These are phyloP conservation scores for Lecanicillium sp. DNA, from an alignment of 2,329 filamentous ascomycete genomes.

Conservation along the genomic window DNA sequence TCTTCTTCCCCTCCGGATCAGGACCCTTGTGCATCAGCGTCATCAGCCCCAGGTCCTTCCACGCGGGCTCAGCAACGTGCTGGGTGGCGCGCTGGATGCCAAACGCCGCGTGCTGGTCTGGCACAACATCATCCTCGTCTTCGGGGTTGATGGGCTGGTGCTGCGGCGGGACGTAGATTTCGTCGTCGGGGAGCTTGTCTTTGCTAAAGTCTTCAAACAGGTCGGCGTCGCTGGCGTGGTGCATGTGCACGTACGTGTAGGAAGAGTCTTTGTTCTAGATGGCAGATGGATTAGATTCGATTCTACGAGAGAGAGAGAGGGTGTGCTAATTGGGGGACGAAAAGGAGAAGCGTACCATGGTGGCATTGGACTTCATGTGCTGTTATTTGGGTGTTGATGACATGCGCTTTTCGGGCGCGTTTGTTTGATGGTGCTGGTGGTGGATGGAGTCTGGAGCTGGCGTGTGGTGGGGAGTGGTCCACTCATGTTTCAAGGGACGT, in stretches of 20 bases:
- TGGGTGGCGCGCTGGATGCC: constrained; percentile 77
- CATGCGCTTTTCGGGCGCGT: too few species aligned
- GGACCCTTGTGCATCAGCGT: constrained; percentile 61
- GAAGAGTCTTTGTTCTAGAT: constrained; percentile 62
- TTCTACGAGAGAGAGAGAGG: too few species aligned
- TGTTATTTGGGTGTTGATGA: too few species aligned
- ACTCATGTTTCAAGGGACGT: too few species aligned
- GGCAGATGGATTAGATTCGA: neutral
- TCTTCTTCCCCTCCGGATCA: constrained; percentile 9
- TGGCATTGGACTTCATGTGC: too few species aligned
- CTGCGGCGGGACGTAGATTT: constrained; percentile 72
- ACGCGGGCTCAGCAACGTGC: constrained; percentile 60
- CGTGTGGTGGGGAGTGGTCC: too few species aligned
- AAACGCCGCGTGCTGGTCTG: constrained; percentile 81
- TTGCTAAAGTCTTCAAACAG: constrained; percentile 71
- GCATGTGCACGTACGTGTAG: constrained; percentile 71
- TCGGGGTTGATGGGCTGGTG: constrained; percentile 79
- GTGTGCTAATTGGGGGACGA: too few species aligned
- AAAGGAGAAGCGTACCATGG: too few species aligned
- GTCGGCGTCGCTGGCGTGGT: constrained; percentile 62
- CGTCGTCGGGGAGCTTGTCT: constrained; percentile 63
- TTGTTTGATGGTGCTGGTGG: too few species aligned
- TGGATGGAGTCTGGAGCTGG: too few species aligned
- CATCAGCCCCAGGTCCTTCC: constrained; percentile 70
- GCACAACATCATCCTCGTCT: constrained; percentile 82